These are phyloP conservation scores for Panus rudis DNA, from an alignment of 768 basidiomycete species.

Conservation along the genomic window DNA sequence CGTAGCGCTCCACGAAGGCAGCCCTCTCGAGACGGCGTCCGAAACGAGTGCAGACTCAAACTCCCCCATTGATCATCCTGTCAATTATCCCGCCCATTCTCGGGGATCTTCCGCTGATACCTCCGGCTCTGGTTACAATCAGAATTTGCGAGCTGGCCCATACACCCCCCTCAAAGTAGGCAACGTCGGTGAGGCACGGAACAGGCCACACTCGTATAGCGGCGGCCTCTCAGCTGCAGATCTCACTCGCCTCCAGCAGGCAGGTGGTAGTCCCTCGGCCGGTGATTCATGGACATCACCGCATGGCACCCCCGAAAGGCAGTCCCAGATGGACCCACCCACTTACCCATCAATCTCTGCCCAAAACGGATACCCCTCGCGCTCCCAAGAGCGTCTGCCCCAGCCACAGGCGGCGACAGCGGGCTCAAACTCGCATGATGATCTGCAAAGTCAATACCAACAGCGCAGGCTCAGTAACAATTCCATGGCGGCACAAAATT, in stretches of 20 bases:
- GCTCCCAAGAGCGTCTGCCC: slow-evolving; percentile 46
- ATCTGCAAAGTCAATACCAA: slow-evolving; percentile 47
- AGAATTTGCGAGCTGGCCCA: slow-evolving; percentile 44
- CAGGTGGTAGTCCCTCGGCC: slow-evolving; percentile 18
- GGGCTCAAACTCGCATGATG: slow-evolving; percentile 18
- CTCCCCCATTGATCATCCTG: slow-evolving; percentile 66
- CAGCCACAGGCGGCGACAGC: slow-evolving; percentile 22
- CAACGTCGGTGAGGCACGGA: slow-evolving; percentile 52
- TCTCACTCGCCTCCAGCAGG: slow-evolving; percentile 68
- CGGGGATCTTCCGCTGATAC: slow-evolving; percentile 81
- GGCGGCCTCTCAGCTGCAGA: slow-evolving; percentile 71
- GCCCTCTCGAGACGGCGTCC: slow-evolving; percentile 68
- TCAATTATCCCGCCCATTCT: slow-evolving; percentile 58
- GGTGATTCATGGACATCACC: slow-evolving; percentile 21
- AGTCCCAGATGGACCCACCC: slow-evolving; percentile 26
- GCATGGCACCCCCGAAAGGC: slow-evolving; percentile 23
- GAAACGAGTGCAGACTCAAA: slow-evolving; percentile 60
- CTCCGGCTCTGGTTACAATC: slow-evolving; percentile 46
- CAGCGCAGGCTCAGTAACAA: slow-evolving; percentile 44
- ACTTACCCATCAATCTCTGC: slow-evolving; percentile 63
- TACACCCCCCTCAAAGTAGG: slow-evolving; percentile 47
- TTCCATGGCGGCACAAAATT: background rate
- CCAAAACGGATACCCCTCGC: slow-evolving; percentile 35
- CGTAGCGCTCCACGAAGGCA: slow-evolving; percentile 54
- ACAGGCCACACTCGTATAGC: slow-evolving; percentile 76